Base-by-base conservation (phyloP, 805 yeast genomes). In the Candida alai region DNA sequence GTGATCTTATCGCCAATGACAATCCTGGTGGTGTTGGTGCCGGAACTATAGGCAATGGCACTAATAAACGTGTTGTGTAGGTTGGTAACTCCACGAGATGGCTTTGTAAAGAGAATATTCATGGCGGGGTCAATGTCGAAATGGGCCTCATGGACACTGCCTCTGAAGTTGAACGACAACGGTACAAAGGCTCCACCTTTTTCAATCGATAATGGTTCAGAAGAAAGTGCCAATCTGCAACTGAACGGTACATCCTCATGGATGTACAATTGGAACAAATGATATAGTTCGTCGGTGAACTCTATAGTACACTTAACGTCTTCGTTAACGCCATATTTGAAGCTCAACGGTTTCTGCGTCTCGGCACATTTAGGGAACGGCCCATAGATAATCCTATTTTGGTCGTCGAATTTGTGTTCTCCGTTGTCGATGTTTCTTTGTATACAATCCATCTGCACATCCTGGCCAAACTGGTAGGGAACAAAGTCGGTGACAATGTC, bases 221-320 rank as follows among this genome's bases (percentile, higher is more conserved):
- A 58, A 38, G 70, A 61, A 30, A 75, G 54, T 3, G 84, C 82
- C 7, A 80, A 44, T 36, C 81, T 63, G 54, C 93, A 84, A 30
- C 83, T 71, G 50, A 78, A 76, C 19, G 93, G 93, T 6, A 73
- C 78, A 52, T 84, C 93, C 51, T 83, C 82, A 54, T 84, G 93
- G 27, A 84, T 62, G 51, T 83, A 83, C 30, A 83, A 62, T 58
- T 84, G 90, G 54, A 84, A 80, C 39, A 83, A 52, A 49, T 84
- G 93, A 51, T 73, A 84, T 25, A 76, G 48, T 44, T 78, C 81
- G 53, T 84, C 90, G 10, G 73, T 65, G 31, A 84, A 68, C 5
- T 58, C 58, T 17, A 84, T 60, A 2, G 89, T 76, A 51, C 93
- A 84, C 43, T 71, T 70, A 34, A 73, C 36, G 36, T 72, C 73